Evolutionary conservation across 306 rosid genomes (phyloP).

Genomic region (Corylus americana): DNA sequence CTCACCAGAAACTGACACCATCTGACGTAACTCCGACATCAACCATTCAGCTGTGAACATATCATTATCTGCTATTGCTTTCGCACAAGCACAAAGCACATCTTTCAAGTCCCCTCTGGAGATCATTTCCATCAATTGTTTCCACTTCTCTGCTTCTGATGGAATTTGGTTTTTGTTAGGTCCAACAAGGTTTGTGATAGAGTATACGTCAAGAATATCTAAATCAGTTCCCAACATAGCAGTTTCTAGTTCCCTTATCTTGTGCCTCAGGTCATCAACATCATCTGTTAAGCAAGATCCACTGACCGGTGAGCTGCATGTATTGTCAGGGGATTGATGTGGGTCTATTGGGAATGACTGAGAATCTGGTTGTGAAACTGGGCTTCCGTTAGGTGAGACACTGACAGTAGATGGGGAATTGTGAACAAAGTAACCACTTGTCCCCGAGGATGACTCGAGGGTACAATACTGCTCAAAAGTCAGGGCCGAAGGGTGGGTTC

Average conservation of each 20-base stretch:
- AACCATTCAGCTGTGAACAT: conserved; percentile 64
- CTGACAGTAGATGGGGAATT: conserved; percentile 63
- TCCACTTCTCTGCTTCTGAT: conserved; percentile 57
- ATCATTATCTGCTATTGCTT: conserved; percentile 59
- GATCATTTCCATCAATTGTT: conserved; percentile 54
- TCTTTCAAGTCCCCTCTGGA: conserved; percentile 68
- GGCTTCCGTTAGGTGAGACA: conserved; percentile 58
- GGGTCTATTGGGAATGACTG: conserved; percentile 32
- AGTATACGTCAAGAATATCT: conserved; percentile 40
- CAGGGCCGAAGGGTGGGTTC: conserved; percentile 43
- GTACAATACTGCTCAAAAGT: conserved; percentile 43
- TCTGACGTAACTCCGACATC: conserved; percentile 58
- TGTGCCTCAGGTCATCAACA: conserved; percentile 62
- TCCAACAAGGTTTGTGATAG: conserved; percentile 28
- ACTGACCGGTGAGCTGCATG: conserved; percentile 49
- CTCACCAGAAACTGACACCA: conserved; percentile 79
- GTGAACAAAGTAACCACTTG: conserved; percentile 53
- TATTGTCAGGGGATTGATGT: conserved; percentile 46
- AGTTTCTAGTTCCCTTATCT: conserved; percentile 78
- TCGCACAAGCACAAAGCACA: conserved; percentile 73
- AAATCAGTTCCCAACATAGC: conserved; percentile 75
- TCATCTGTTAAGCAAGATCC: conserved; percentile 58
- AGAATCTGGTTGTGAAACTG: conserved; percentile 54
- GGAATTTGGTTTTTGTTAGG: conserved; percentile 17
- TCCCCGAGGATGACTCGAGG: conserved; percentile 59